Percentiles rank a stretch among this genome's conserved stretches.
Evolutionary conservation across 306 rosid genomes (phyloP).

Genomic region (Lablab purpureus): DNA sequence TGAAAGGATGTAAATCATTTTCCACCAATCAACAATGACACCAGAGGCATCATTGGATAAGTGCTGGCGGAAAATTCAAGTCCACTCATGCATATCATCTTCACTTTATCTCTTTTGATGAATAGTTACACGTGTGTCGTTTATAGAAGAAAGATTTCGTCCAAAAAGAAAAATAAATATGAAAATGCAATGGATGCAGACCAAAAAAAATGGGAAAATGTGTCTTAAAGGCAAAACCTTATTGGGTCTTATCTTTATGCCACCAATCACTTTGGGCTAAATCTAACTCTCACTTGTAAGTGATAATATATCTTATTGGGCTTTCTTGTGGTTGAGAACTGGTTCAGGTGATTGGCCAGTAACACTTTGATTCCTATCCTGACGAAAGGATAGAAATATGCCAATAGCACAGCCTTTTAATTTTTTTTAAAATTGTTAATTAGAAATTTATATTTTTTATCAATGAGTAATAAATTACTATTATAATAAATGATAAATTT

Average conservation of each 20-base stretch:
- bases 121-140: neutral
- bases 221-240: neutral
- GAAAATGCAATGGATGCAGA: neutral
- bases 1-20: neutral
- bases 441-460: too few species aligned
- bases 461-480: too few species aligned
- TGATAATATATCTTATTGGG: neutral
- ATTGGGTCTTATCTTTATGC: neutral
- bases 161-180: neutral
- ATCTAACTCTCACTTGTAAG: neutral
- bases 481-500: too few species aligned
- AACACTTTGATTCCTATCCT: slow-evolving; percentile 15
- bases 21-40: neutral
- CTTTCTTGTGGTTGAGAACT: slow-evolving; percentile 34
- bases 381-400: neutral
- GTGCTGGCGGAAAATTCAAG: neutral
- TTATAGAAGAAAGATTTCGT: neutral
- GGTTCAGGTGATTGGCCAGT: slow-evolving; percentile 21
- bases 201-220: neutral
- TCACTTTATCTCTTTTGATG: neutral
- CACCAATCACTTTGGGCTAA: slow-evolving; percentile 8
- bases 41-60: neutral
- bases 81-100: neutral
- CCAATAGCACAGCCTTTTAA: neutral
- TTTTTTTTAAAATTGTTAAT: too few species aligned